These are phyloP conservation scores for Sedum album DNA, from an alignment of 164 flowering plant species.

Conservation along the genomic window DNA sequence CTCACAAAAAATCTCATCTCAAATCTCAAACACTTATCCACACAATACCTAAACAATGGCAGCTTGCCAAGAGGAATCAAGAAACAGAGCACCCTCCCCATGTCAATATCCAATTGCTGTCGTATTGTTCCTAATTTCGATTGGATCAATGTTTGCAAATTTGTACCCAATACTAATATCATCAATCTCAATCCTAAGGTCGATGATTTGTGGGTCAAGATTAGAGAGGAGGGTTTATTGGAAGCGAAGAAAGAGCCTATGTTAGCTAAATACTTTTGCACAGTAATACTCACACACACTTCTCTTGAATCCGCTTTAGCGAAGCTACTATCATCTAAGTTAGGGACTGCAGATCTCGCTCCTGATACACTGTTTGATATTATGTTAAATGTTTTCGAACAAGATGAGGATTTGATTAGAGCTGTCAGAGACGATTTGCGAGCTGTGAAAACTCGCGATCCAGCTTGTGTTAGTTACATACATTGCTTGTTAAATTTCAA, in stretches of 20 bases:
- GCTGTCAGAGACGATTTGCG: constrained; percentile 38
- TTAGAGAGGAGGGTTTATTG: constrained; percentile 40
- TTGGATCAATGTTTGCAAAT: constrained; percentile 7
- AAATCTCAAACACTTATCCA: background rate
- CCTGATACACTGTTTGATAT: constrained; percentile 33
- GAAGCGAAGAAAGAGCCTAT: constrained; percentile 55
- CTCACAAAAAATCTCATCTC: background rate
- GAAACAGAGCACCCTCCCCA: background rate
- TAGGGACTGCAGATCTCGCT: constrained; percentile 36
- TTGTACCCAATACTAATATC: constrained; percentile 15
- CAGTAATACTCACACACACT: constrained; percentile 33
- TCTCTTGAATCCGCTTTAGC: constrained; percentile 48
- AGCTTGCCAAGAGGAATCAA: background rate
- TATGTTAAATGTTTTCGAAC: constrained; percentile 27
- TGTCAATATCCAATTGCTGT: background rate
- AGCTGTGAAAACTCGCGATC: constrained; percentile 60
- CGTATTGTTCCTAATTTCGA: background rate
- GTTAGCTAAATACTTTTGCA: constrained; percentile 36
- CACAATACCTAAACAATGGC: background rate
- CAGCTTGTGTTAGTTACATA: constrained; percentile 56
- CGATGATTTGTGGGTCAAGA: constrained; percentile 38
- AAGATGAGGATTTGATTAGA: constrained; percentile 27
- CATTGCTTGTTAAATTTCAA: constrained; percentile 67
- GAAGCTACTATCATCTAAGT: constrained; percentile 34
- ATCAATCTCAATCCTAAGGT: constrained; percentile 7